Conservation (phyloP, 495 filamentous ascomycete genomes). For the Neurospora sp. region DNA sequence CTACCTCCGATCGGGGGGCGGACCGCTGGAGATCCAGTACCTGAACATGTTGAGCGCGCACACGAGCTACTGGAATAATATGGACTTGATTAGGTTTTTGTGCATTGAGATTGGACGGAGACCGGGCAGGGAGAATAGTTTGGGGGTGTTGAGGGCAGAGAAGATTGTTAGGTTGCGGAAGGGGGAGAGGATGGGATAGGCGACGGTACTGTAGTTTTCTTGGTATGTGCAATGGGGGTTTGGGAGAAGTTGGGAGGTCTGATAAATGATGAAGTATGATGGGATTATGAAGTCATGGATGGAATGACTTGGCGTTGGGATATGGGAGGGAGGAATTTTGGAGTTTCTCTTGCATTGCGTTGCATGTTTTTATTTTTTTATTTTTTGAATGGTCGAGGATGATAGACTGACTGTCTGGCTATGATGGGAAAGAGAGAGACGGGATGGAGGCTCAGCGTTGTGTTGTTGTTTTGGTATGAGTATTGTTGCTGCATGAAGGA, state of each 20-base stretch:
- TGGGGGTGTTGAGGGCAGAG: slow-evolving; percentile 60
- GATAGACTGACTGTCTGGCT: neutral
- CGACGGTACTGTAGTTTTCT: neutral
- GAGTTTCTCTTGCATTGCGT: neutral
- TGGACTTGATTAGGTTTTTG: slow-evolving; percentile 77
- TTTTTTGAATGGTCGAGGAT: neutral
- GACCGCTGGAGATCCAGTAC: slow-evolving; percentile 87
- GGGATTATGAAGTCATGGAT: neutral
- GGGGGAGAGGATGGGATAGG: slow-evolving; percentile 8
- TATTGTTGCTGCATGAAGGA: neutral
- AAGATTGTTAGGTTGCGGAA: slow-evolving; percentile 43
- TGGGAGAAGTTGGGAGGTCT: neutral
- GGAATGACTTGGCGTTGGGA: neutral
- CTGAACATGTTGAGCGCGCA: slow-evolving; percentile 97
- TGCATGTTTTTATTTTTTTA: neutral
- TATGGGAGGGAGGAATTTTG: neutral
- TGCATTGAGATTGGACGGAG: slow-evolving; percentile 77
- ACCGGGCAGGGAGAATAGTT: slow-evolving; percentile 55
- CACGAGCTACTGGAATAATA: slow-evolving; percentile 80
- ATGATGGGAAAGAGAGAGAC: neutral
- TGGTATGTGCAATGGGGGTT: neutral
- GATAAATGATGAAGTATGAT: neutral
- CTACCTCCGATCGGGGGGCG: slow-evolving; percentile 66
- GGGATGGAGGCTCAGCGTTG: neutral
- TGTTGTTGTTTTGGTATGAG: neutral